Evolutionary conservation across 345 rosid genomes (phyloP), one percentile per base, ranked within the genome.

Genomic region (Microthlaspi erraticum): DNA sequence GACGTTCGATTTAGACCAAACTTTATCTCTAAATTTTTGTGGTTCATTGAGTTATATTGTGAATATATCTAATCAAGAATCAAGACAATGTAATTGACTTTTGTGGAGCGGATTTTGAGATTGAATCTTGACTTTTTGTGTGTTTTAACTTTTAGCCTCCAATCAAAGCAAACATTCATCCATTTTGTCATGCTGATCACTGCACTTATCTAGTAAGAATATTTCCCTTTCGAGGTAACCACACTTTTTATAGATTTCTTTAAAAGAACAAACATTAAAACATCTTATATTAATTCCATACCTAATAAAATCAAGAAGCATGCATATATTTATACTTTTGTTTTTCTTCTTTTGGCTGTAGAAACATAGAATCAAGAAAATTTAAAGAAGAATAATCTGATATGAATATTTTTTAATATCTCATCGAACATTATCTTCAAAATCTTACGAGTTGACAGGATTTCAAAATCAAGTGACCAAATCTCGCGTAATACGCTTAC

Each of bases 161-260:
- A 69, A 69, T 69, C 20, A 67, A 67, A 67, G 34, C 54, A 55
- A 42, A 67, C 43, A 54, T 32, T 31, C 0, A 54, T 67, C 20
- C 44, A 44, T 43, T 20, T 54, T 68, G 54, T 69, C 57, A 58
- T 10, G 31, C 48, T 46, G 39, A 69, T 70, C 11, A 49, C 10
- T 69, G 2, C 39, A 48, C 49, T 45, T 36, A 58, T 46, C 58
- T 5, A 20, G 16, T 48, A 14, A 18, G 7, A 10, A 6, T 57
- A 34, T 11, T 66, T 0, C 31, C 43, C 38, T 46, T 20, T 46
- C n/a, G 6, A 58, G 10, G 17, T 57, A 57, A 19, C 34, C 17
- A 39, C 12, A 17, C 26, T 65, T 65, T 65, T 32, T n/a, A 34
- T 46, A 36, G 17, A 56, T 44, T 17, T 57, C 56, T n/a, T 2